Evolutionary conservation across 495 filamentous ascomycete species (phyloP), one percentile per base, ranked within the genome.

Genomic region (Friedmanniomyces simplex): DNA sequence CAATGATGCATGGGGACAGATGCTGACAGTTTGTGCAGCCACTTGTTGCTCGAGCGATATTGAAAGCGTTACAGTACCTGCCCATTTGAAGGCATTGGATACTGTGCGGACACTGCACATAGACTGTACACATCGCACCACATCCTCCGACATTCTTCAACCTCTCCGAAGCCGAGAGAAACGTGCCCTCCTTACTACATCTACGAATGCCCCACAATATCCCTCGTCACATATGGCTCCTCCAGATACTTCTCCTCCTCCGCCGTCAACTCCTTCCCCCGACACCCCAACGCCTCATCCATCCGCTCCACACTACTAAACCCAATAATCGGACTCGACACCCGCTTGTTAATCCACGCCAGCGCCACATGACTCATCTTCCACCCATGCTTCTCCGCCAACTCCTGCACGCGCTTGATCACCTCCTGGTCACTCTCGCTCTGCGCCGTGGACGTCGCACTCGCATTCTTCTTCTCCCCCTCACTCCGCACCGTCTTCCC

Each of bases 371-470:
- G 50, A 21, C 58, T 63, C 68, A 72, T 71, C 54, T 64, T 69
- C 70, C 70, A 72, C 18, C 64, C 69, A 25, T 64, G 58, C 66
- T 71, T 71, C 60, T 70, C 59, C 34, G 70, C 70, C 60, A 72
- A 30, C 59, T 72, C 69, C 50, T 69, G 58, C 30, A 72, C 70
- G 1, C 70, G 58, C 56, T 59, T 56, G n/a, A 71, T 62, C 32
- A 66, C 69, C 60, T 71, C 59, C 63, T 65, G 60, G 41, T 69
- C 67, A 16, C 24, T 52, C 25, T 69, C 69, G 1, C 13, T 25
- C 52, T 61, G 57, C 11, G 58, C 62, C 0, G 57, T 32, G 4
- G 10, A 32, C 3, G 10, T 60, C 11, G 36, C 26, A 3, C 39
- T 13, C 1, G 32, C n/a, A 21, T 54, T 43, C 28, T 65, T 32